These are phyloP conservation scores for Gelatoporia subvermispora DNA, from an alignment of 768 basidiomycete species.

Conservation along the genomic window DNA sequence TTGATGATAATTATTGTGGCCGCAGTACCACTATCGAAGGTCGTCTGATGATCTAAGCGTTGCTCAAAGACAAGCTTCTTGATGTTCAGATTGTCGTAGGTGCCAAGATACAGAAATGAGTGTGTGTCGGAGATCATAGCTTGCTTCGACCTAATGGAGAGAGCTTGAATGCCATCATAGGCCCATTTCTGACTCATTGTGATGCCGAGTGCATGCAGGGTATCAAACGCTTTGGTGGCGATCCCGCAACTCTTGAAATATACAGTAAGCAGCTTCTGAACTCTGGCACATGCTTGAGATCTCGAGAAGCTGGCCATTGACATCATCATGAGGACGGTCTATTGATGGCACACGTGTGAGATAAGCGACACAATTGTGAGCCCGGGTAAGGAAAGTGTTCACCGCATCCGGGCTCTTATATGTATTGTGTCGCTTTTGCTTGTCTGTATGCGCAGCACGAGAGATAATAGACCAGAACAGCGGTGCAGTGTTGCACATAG, in stretches of 20 bases:
- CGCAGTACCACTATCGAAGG: slow-evolving; percentile 2
- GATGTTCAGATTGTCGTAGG: slow-evolving; percentile 10
- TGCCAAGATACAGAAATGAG: background rate
- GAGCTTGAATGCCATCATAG: background rate
- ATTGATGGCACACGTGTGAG: background rate
- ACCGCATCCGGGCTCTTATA: no score
- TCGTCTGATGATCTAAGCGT: background rate
- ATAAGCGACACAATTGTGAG: no score
- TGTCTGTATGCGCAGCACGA: no score
- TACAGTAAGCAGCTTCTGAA: background rate
- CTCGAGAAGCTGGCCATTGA: background rate
- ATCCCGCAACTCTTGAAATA: background rate
- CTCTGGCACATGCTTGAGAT: no score
- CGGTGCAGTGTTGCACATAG: no score
- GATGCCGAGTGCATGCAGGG: background rate
- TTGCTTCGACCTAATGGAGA: background rate
- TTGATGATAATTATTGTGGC: background rate
- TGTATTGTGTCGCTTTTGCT: no score
- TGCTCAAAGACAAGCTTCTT: background rate
- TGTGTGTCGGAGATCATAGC: background rate
- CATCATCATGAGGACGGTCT: background rate
- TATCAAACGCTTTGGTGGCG: background rate
- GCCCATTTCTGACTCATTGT: background rate
- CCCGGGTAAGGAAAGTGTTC: no score
- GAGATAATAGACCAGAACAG: no score